Percentiles rank a stretch among this genome's conserved stretches.
Evolutionary conservation across 1,284 basidiomycete genomes (phyloP).

Genomic region (Erythrobasidium hasegawianum): DNA sequence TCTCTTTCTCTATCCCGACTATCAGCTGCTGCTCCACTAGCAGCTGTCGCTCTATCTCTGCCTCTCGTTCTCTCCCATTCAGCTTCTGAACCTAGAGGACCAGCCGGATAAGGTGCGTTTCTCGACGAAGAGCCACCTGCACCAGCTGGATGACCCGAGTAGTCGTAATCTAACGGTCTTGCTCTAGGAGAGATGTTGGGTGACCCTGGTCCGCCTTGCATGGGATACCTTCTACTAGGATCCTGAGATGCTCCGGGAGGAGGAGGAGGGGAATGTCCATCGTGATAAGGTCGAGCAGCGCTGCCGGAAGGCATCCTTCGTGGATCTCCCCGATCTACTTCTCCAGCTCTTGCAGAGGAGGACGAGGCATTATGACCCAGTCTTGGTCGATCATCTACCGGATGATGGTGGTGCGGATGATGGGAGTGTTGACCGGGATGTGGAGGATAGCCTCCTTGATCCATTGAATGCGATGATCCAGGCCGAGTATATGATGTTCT

Average conservation of each 20-base stretch:
- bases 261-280: conserved; percentile 10
- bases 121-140: not conserved
- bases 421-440: not conserved
- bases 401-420: not conserved
- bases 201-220: not conserved
- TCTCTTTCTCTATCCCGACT: conserved; percentile 11
- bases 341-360: conserved; percentile 16
- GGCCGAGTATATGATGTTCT: conserved; percentile 7
- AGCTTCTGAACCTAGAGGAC: not conserved
- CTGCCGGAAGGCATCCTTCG: conserved; percentile 7
- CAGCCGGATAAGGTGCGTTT: not conserved
- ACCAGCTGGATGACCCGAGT: conserved; percentile 1
- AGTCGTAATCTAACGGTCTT: conserved; percentile 21
- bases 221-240: not conserved
- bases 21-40: not conserved
- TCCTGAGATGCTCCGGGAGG: conserved; percentile 1
- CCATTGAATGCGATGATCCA: conserved; percentile 16
- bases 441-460: not conserved
- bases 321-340: not conserved
- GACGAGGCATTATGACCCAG: not conserved
- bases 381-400: conserved; percentile 1
- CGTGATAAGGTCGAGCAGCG: not conserved
- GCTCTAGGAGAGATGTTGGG: conserved; percentile 5
- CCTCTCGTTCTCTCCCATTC: conserved; percentile 11
- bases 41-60: not conserved